Conservation (phyloP, 1,139 yeast genomes). For the Hemisphaericaspora lyxosophila region DNA sequence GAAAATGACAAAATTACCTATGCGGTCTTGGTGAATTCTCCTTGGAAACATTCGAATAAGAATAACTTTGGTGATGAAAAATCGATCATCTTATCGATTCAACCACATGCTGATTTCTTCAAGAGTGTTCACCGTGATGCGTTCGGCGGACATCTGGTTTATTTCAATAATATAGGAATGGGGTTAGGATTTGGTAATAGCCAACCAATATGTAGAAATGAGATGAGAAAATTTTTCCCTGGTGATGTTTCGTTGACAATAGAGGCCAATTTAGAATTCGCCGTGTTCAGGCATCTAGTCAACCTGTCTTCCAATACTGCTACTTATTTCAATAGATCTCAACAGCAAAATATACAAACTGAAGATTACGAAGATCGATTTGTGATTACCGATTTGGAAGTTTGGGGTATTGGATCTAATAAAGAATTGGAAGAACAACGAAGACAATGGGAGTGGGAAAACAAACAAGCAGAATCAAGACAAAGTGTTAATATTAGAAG, state of each 20-base stretch:
- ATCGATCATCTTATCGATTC: conserved; percentile 58
- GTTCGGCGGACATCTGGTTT: conserved; percentile 42
- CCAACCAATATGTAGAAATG: conserved; percentile 56
- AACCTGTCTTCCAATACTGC: conserved; percentile 27
- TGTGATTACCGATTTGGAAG: conserved; percentile 73
- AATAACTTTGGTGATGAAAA: conserved; percentile 65
- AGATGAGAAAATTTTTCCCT: conserved; percentile 36
- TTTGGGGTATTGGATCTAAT: conserved; percentile 86
- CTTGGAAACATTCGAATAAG: conserved; percentile 79
- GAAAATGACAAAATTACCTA: conserved; percentile 49
- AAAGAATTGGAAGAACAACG: conserved; percentile 75
- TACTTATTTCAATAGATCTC: conserved; percentile 30
- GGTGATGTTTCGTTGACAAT: conserved; percentile 81
- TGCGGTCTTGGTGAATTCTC: conserved; percentile 62
- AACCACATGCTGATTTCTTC: conserved; percentile 64
- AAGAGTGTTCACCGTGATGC: conserved; percentile 33
- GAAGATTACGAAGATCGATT: conserved; percentile 69
- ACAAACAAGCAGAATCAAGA: conserved; percentile 76
- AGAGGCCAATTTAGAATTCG: conserved; percentile 78
- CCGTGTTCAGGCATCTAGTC: conserved; percentile 66
- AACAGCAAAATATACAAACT: conserved; percentile 17
- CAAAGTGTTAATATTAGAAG: conserved; percentile 64
- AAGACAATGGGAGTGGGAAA: conserved; percentile 89
- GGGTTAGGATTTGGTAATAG: conserved; percentile 80
- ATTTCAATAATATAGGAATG: conserved; percentile 67